Evolutionary conservation across 306 rosid genomes (phyloP).

Genomic region (Echinosophora koreensis): DNA sequence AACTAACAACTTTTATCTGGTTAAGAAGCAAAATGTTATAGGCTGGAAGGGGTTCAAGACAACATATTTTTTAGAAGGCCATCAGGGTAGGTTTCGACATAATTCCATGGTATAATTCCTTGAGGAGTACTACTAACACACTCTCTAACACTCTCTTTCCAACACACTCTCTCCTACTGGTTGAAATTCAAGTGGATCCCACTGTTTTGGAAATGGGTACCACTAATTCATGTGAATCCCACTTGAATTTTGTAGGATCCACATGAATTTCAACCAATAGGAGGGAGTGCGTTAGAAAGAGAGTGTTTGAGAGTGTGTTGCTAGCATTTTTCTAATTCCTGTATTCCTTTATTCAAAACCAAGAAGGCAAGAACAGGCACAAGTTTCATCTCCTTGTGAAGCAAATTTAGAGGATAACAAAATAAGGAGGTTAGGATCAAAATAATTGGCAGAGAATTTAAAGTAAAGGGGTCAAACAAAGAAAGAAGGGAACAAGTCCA

Average conservation of each 20-base stretch:
- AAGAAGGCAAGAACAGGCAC: not conserved
- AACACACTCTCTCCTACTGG: too few species aligned
- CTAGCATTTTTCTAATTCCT: too few species aligned
- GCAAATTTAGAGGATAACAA: constrained; percentile 3
- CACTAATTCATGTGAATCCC: too few species aligned
- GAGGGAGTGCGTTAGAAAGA: too few species aligned
- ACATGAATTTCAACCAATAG: too few species aligned
- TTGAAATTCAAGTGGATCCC: too few species aligned
- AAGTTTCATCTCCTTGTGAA: not conserved
- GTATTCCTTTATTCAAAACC: constrained; percentile 10
- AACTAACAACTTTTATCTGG: constrained; percentile 9
- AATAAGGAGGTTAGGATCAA: constrained; percentile 2
- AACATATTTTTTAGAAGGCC: not conserved
- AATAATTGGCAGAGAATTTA: constrained; percentile 21
- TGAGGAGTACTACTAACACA: too few species aligned
- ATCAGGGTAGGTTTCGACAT: constrained; percentile 6
- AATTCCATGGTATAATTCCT: constrained; percentile 9
- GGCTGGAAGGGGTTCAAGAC: not conserved
- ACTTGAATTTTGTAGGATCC: too few species aligned
- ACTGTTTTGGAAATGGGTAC: too few species aligned
- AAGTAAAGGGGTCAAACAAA: not conserved
- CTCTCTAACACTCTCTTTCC: too few species aligned
- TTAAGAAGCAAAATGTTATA: constrained; percentile 25
- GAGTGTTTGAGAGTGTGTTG: too few species aligned
- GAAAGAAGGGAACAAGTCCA: constrained; percentile 9